Percentiles rank a stretch among this genome's conserved stretches.
Evolutionary conservation across 345 rosid species (phyloP).

Genomic region (Ceriops tagal): DNA sequence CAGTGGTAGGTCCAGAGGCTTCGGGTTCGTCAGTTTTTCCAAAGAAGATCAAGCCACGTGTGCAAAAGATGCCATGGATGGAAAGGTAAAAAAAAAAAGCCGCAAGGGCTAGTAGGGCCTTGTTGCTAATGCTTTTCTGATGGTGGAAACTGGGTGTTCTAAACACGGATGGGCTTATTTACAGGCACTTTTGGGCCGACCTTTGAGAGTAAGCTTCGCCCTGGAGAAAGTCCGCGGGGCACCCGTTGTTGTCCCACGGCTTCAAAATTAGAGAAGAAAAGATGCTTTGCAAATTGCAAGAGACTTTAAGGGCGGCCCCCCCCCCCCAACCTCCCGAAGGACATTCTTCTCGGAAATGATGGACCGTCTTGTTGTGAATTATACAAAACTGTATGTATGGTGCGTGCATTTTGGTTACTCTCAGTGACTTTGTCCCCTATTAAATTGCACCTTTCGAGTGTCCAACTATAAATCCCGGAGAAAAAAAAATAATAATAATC

Average conservation of each 20-base stretch:
- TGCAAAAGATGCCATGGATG: constrained; percentile 95
- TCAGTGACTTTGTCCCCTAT: too few species aligned
- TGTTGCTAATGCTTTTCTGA: background rate
- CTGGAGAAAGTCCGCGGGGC: constrained; percentile 76
- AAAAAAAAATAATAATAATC: too few species aligned
- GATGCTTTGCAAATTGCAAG: constrained; percentile 2
- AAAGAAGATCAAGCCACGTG: constrained; percentile 49
- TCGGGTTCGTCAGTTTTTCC: constrained; percentile 75
- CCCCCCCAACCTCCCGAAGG: too few species aligned
- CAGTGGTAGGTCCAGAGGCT: constrained; percentile 84
- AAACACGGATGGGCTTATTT: constrained; percentile 7
- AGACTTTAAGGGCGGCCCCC: too few species aligned
- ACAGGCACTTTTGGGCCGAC: constrained; percentile 82
- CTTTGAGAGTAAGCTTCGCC: constrained; percentile 69
- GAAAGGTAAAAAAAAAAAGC: constrained; percentile 39
- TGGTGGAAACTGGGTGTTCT: background rate
- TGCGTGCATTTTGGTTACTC: too few species aligned
- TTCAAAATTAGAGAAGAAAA: constrained; percentile 24
- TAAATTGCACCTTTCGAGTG: too few species aligned
- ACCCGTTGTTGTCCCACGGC: constrained; percentile 72
- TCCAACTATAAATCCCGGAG: too few species aligned
- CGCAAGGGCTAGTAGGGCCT: background rate
- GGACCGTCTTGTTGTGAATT: too few species aligned
- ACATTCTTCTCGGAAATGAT: too few species aligned
- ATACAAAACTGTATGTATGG: too few species aligned